Base-by-base conservation (phyloP, 805 yeast genomes). In the Blastobotrys terrestris region DNA sequence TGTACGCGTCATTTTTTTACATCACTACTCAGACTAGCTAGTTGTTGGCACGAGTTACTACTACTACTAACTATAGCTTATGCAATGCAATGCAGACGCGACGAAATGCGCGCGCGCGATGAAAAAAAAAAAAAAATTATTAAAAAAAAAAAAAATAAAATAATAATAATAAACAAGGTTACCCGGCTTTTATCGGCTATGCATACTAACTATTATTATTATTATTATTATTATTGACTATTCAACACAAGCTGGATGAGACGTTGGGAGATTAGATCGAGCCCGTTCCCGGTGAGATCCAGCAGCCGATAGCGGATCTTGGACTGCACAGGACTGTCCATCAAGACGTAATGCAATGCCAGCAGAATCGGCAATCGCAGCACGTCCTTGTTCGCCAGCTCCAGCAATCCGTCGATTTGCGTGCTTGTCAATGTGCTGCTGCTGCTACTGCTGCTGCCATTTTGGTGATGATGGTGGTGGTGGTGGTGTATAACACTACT, bases 301-400 rank as follows among this genome's bases (percentile, higher is more conserved):
- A 54, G 31, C 4, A 54, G 46, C 13, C 53, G 42, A 3, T 48
- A 13, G 6, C 57, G 55, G 31, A 54, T 54, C 16, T 47, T 41
- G 26, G 57, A 54, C 18, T 3, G 50, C n/a, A 22, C 16, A 13
- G 14, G 46, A 31, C 18, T 19, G 16, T 39, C 41, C 21, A 14
- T 21, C 5, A 48, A 18, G 14, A 41, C 26, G 39, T 51, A 51
- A n/a, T 51, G 51, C 6, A 51, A 40, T 6, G 52, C 54, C 40
- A 51, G 52, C 22, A 50, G 21, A 6, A 46, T 16, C 14, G 51
- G 47, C 4, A 48, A 18, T 31, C 11, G 5, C 8, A 26, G 35
- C 35, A 26, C 35, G 35, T 26, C 35, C 35, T 26, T 26, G 35
- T 26, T 26, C 8, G 35, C 35, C 8, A 26, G 35, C 8, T 26